These are phyloP conservation scores for Oryza rufipogon DNA, from an alignment of 176 grass and related monocot genomes.

Conservation along the genomic window DNA sequence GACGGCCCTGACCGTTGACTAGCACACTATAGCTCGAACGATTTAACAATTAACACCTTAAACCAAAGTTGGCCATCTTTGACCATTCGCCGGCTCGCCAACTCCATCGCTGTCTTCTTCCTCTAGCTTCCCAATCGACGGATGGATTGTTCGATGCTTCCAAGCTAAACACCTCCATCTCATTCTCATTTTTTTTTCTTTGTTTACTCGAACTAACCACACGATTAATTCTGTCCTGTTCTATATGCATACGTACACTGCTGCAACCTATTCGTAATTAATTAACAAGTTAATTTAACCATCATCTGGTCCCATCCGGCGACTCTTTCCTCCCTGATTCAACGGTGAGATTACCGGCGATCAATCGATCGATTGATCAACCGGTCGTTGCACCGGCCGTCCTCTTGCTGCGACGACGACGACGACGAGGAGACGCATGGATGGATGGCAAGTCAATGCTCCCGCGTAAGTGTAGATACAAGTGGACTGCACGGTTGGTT, in stretches of 20 bases:
- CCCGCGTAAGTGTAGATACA: background rate
- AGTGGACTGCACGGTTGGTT: background rate
- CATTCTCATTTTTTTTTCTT: background rate
- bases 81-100: constrained; percentile 14
- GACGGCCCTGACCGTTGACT: constrained; percentile 50
- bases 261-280: background rate
- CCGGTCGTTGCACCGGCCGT: background rate
- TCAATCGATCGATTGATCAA: background rate
- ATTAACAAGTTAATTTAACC: background rate
- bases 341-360: background rate
- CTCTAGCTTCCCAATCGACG: background rate
- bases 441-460: background rate
- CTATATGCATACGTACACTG: background rate
- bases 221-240: background rate
- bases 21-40: background rate
- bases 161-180: background rate
- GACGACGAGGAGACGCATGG: no score
- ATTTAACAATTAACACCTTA: background rate
- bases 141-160: background rate
- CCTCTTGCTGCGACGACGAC: background rate
- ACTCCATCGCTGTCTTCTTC: background rate
- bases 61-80: constrained; percentile 17
- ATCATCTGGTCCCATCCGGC: background rate
- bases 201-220: background rate
- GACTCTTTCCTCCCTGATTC: background rate